A percentile compares a stretch with the other conserved stretches of the same genome.
These are phyloP conservation scores for Fusarium heterosporum DNA, from an alignment of 2,329 filamentous ascomycete genomes.

Conservation along the genomic window DNA sequence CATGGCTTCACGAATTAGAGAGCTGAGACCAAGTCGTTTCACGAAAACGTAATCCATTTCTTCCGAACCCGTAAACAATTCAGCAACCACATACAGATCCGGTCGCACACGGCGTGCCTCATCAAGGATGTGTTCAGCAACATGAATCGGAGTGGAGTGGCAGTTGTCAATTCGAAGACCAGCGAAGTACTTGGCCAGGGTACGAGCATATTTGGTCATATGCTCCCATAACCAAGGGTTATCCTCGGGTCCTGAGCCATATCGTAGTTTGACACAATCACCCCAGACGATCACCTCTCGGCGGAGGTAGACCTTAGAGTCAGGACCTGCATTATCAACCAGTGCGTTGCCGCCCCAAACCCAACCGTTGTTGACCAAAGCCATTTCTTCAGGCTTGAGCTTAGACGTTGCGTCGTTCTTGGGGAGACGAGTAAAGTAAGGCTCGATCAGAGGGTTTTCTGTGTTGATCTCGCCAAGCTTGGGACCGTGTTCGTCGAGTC, in stretches of 20 bases:
- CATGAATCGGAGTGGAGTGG: slow-evolving; percentile 93
- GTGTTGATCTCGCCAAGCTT: slow-evolving; percentile 83
- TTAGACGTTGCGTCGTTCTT: slow-evolving; percentile 81
- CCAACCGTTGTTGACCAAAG: slow-evolving; percentile 96
- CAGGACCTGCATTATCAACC: slow-evolving; percentile 89
- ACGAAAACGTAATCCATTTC: slow-evolving; percentile 97
- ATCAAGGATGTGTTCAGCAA: slow-evolving; percentile 94
- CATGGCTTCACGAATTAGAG: slow-evolving; percentile 96
- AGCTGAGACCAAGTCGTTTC: slow-evolving; percentile 89
- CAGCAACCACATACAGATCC: slow-evolving; percentile 90
- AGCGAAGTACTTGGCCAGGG: slow-evolving; percentile 94
- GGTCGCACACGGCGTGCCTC: slow-evolving; percentile 90
- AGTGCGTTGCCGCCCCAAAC: slow-evolving; percentile 98
- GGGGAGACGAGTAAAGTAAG: slow-evolving; percentile 93
- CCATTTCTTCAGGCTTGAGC: slow-evolving; percentile 80
- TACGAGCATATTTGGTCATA: slow-evolving; percentile 91
- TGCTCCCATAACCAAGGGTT: slow-evolving; percentile 95
- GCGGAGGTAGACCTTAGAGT: slow-evolving; percentile 92
- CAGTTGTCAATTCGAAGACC: slow-evolving; percentile 98
- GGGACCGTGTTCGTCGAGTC: slow-evolving; percentile 91
- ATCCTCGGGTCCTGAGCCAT: slow-evolving; percentile 82
- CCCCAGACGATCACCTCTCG: slow-evolving; percentile 98
- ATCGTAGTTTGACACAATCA: slow-evolving; percentile 96
- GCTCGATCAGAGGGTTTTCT: slow-evolving; percentile 85
- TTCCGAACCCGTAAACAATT: slow-evolving; percentile 95